phyloP scores from a whole-genome alignment of 768 basidiomycete genomes.

The Gymnopilus junonius region DNA sequence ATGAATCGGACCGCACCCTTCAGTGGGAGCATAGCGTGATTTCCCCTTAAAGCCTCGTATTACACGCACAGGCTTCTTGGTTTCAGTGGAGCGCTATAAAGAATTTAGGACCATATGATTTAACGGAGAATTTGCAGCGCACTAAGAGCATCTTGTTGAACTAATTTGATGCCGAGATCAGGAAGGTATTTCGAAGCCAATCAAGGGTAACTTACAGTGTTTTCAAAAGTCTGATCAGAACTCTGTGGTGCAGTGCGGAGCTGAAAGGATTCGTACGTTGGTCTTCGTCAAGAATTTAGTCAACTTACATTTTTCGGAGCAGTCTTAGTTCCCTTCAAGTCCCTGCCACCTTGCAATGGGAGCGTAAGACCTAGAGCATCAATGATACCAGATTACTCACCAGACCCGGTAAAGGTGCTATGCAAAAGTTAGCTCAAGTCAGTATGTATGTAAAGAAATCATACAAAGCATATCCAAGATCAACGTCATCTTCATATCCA shows the following conservation, averaged over 20 bases:
- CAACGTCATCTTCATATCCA: slow-evolving; percentile 87
- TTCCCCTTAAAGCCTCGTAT: slow-evolving; percentile 82
- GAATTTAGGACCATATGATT: not conserved
- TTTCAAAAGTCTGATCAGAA: slow-evolving; percentile 81
- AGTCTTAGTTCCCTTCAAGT: slow-evolving; percentile 82
- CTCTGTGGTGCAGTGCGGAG: slow-evolving; percentile 90
- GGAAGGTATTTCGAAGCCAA: not conserved
- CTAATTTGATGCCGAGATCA: slow-evolving; percentile 25
- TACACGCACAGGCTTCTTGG: slow-evolving; percentile 82
- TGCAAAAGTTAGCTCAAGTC: not conserved
- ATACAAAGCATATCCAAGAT: slow-evolving; percentile 82
- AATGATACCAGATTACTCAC: slow-evolving; percentile 35
- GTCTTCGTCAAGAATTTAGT: slow-evolving; percentile 23
- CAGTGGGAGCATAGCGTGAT: slow-evolving; percentile 76
- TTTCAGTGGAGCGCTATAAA: slow-evolving; percentile 72
- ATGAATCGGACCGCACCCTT: slow-evolving; percentile 57
- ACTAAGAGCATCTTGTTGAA: slow-evolving; percentile 76
- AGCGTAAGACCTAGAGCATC: too few relatives aligned
- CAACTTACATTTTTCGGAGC: slow-evolving; percentile 78
- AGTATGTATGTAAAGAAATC: slow-evolving; percentile 30
- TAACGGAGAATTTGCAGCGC: not conserved
- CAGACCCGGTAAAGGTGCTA: slow-evolving; percentile 84
- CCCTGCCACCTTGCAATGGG: slow-evolving; percentile 67
- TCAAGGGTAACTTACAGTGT: slow-evolving; percentile 39
- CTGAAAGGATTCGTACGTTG: slow-evolving; percentile 38